A percentile compares a stretch with the other conserved stretches of the same genome.
These are phyloP conservation scores for Podaxis sp. DNA, from an alignment of 768 basidiomycete species.

Conservation along the genomic window DNA sequence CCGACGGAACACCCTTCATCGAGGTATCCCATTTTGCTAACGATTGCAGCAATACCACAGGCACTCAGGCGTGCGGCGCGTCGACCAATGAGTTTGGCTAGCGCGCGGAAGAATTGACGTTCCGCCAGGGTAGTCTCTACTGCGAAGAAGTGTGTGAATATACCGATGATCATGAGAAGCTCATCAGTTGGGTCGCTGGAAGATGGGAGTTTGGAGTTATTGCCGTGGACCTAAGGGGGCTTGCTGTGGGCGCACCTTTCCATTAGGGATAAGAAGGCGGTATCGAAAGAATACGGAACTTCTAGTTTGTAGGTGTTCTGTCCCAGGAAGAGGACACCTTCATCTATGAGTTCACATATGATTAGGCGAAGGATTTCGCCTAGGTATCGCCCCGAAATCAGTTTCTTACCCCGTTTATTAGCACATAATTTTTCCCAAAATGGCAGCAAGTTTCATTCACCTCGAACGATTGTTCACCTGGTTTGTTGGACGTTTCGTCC, in stretches of 20 bases:
- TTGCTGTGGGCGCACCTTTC: constrained; percentile 58
- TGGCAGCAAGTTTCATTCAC: constrained; percentile 32
- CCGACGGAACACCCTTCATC: constrained; percentile 89
- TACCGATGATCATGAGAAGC: constrained; percentile 93
- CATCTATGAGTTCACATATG: constrained; percentile 92
- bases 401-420: constrained; percentile 58
- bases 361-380: constrained; percentile 96
- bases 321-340: constrained; percentile 95
- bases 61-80: constrained; percentile 89
- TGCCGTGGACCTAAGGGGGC: neutral
- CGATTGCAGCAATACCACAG: constrained; percentile 96
- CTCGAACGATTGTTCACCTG: constrained; percentile 92
- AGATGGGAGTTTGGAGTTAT: neutral
- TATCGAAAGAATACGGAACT: constrained; percentile 89
- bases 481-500: constrained; percentile 95
- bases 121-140: constrained; percentile 95
- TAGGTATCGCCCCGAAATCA: constrained; percentile 93
- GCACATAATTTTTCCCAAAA: neutral
- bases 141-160: constrained; percentile 96
- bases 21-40: constrained; percentile 90
- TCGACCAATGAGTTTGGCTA: constrained; percentile 85
- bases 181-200: constrained; percentile 93
- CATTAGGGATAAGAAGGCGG: constrained; percentile 95
- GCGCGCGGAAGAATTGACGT: constrained; percentile 94
- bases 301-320: constrained; percentile 99